phyloP scores from a whole-genome alignment of 1,139 yeast species.

The Starmera stellimalicola region DNA sequence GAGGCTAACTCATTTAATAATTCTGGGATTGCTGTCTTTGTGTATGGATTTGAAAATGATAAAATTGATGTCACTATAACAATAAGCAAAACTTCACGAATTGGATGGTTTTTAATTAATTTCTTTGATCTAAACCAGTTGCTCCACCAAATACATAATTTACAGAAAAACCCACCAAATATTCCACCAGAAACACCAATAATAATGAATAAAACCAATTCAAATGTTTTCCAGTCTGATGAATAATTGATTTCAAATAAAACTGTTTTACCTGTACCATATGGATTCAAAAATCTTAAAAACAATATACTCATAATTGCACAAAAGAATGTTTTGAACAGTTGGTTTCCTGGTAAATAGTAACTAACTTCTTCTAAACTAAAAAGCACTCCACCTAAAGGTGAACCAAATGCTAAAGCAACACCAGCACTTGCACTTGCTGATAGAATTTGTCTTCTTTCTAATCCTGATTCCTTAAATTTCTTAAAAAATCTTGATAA shows the following conservation, averaged over 20 bases:
- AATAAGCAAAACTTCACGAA: constrained; percentile 38
- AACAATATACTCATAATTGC: constrained; percentile 51
- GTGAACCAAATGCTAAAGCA: constrained; percentile 58
- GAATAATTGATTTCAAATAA: constrained; percentile 46
- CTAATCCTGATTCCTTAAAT: constrained; percentile 40
- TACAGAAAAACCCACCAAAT: constrained; percentile 47
- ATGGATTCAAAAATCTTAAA: constrained; percentile 48
- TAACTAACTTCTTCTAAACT: constrained; percentile 55
- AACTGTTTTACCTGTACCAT: constrained; percentile 56
- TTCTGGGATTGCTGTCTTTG: constrained; percentile 46
- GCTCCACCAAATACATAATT: constrained; percentile 43
- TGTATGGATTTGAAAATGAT: constrained; percentile 44
- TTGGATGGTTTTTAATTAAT: constrained; percentile 32
- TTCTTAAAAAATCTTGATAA: constrained; percentile 39
- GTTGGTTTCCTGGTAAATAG: constrained; percentile 47
- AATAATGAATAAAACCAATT: constrained; percentile 36
- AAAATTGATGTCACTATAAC: constrained; percentile 40
- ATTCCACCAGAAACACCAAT: constrained; percentile 51
- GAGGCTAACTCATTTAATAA: constrained; percentile 44
- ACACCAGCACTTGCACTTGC: constrained; percentile 61
- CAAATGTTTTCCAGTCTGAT: constrained; percentile 46
- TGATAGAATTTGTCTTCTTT: constrained; percentile 46
- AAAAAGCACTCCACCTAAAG: constrained; percentile 57
- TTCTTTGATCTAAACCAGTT: constrained; percentile 28
- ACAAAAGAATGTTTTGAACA: constrained; percentile 52